Base-by-base conservation (phyloP, 2,329 filamentous ascomycete genomes). In the Arthrobotrys sinensis region DNA sequence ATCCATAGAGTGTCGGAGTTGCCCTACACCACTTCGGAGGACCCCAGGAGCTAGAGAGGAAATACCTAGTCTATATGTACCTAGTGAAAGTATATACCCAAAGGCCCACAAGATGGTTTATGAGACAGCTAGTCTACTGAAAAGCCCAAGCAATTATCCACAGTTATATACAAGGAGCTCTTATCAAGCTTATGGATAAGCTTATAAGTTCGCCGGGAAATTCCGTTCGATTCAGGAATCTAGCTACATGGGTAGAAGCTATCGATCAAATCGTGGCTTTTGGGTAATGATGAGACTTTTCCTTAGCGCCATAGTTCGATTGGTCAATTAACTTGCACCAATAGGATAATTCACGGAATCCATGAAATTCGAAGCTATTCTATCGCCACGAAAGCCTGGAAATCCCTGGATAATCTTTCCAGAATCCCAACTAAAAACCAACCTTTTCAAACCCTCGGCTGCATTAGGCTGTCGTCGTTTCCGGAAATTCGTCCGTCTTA, bases 401-500 rank as follows among this genome's bases (percentile, higher is more conserved):
- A 12, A 38, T 16, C 32, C 32, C 28, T 53, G 28, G 50, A 10
- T 16, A 16, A 53, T 14, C 34, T 24, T 40, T 43, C 24, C 21
- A 43, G 19, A 38, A 21, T 38, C 34, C 52, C 52, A 14, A 24
- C 52, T 21, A 43, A 32, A 14, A 24, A 40, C 21, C 55, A 21
- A 43, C 34, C 34, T 12, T 28, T 10, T 19, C 34, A 60, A 28
- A 14, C 36, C 19, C 55, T 60, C 55, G 55, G 55, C 36, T 60
- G 36, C 11, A 60, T 60, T 60, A 60, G 55, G 55, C 36, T 60
- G 55, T 43, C 14, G 38, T 64, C 68, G 46, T 72, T 72, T 73
- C 60, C 40, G 69, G 60, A 36, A 72, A 55, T 65, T 65, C 28
- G 40, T 65, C 69, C 60, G 69, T 45, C 21, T 36, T 55, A 60